Evolutionary conservation across 2,329 filamentous ascomycete species (phyloP), one percentile per base, ranked within the genome.

Genomic region (Ceratocystis cacaofunesta): DNA sequence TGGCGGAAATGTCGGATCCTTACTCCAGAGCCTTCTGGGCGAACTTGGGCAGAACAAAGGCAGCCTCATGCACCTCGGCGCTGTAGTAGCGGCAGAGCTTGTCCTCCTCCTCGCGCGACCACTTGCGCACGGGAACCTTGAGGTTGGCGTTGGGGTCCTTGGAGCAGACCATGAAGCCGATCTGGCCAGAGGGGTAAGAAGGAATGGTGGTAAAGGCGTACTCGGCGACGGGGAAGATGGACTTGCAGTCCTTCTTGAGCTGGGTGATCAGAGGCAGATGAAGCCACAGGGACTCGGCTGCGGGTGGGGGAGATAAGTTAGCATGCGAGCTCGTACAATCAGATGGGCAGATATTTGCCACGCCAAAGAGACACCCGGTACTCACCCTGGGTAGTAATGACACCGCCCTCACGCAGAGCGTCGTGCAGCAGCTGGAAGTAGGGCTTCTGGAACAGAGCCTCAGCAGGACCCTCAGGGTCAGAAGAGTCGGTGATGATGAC

Each of bases 401-500:
- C 91, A 81, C 94, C 94, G 78, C 92, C 92, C 73, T 96, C 90
- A 71, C 89, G 86, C 72, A 97, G 86, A 72, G 94, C 94, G 74
- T 87, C 89, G 76, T 88, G 82, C 69, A 99, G 84, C 71, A 99
- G 86, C 83, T 96, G 83, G 78, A 97, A 99, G 85, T 99, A 99
- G 69, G 91, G 88, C 83, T 96, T 96, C 84, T 97, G 85, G 88
- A 99, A 99, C 70, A 99, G 84, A 73, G 84, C 87, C 85, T 97
- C 92, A 71, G 94, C 94, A 41, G 94, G 94, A 69, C 94, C 94
- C 76, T 97, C 94, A 65, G 94, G 94, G 76, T 99, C 94, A 69
- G 90, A 96, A 71, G 90, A 95, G 80, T 99, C 94, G 73, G 94
- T 99, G 81, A 99, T 97, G 81, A 99, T 99, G 74, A 99, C 92